These are phyloP conservation scores for Gilbertella persicaria DNA, from an alignment of 371 early-diverging fungal species.

Conservation along the genomic window DNA sequence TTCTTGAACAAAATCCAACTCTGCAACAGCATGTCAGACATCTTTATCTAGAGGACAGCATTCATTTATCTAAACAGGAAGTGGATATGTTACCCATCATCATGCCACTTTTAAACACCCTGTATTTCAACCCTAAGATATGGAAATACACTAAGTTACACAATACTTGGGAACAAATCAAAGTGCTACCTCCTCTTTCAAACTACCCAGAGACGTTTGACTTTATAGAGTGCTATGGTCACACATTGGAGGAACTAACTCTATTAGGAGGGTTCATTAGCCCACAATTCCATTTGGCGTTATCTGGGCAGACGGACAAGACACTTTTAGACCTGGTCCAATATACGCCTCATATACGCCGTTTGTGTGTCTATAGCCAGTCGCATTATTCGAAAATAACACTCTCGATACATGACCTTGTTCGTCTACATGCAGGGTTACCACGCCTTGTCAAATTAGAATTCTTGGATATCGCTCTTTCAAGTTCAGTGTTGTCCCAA, in stretches of 20 bases:
- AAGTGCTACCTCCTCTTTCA: slow-evolving; percentile 5
- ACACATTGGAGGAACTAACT: no score
- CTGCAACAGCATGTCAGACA: slow-evolving; percentile 5
- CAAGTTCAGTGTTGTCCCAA: no score
- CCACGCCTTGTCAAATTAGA: not conserved
- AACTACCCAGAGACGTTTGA: no score
- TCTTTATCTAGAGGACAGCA: slow-evolving; percentile 2
- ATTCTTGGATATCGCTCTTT: slow-evolving; percentile 1
- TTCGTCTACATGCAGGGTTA: not conserved
- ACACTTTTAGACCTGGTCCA: not conserved
- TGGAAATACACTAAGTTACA: slow-evolving; percentile 15
- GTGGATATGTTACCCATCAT: not conserved
- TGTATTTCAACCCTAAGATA: slow-evolving; percentile 10
- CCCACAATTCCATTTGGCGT: not conserved
- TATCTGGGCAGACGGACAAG: not conserved
- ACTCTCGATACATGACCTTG: not conserved
- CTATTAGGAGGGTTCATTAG: no score
- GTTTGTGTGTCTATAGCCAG: not conserved
- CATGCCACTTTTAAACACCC: slow-evolving; percentile 3
- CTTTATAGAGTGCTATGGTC: not conserved
- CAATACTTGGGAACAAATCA: not conserved
- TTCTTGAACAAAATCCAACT: not conserved
- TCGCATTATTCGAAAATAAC: not conserved
- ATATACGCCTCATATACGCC: not conserved
- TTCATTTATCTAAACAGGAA: slow-evolving; percentile 10